A percentile compares a stretch with the other conserved stretches of the same genome.
These are phyloP conservation scores for Pyricularia sp. DNA, from an alignment of 2,329 filamentous ascomycete species.

Conservation along the genomic window DNA sequence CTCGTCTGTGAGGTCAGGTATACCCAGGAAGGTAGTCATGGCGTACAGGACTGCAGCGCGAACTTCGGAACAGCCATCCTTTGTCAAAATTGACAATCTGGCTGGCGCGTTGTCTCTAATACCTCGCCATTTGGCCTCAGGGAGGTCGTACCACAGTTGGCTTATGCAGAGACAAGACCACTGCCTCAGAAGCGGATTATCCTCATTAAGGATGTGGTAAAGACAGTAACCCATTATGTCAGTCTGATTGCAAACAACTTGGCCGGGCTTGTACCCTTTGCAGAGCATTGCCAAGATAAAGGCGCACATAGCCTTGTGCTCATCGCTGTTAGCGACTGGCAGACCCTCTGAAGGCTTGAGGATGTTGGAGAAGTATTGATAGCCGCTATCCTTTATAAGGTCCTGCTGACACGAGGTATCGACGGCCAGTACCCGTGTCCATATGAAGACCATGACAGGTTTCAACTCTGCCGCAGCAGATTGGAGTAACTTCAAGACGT, in stretches of 20 bases:
- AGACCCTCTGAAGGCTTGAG: slow-evolving; percentile 74
- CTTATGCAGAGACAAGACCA: slow-evolving; percentile 95
- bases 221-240: slow-evolving; percentile 86
- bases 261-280: slow-evolving; percentile 84
- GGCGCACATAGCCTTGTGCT: slow-evolving; percentile 97
- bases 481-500: slow-evolving; percentile 92
- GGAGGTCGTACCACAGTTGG: slow-evolving; percentile 82
- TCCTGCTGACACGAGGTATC: slow-evolving; percentile 90
- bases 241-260: slow-evolving; percentile 79
- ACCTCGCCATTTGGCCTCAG: slow-evolving; percentile 92
- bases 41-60: slow-evolving; percentile 87
- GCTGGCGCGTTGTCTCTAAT: slow-evolving; percentile 77
- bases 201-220: slow-evolving; percentile 67
- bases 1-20: slow-evolving; percentile 82
- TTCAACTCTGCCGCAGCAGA: slow-evolving; percentile 91
- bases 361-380: slow-evolving; percentile 91
- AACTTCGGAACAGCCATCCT: slow-evolving; percentile 84
- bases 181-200: slow-evolving; percentile 80
- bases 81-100: slow-evolving; percentile 65
- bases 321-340: slow-evolving; percentile 74
- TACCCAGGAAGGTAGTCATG: slow-evolving; percentile 85
- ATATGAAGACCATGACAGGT: slow-evolving; percentile 98
- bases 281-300: slow-evolving; percentile 97
- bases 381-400: slow-evolving; percentile 90
- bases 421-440: slow-evolving; percentile 89